phyloP scores from a whole-genome alignment of 2,329 filamentous ascomycete species.

The Neonectria faginata region DNA sequence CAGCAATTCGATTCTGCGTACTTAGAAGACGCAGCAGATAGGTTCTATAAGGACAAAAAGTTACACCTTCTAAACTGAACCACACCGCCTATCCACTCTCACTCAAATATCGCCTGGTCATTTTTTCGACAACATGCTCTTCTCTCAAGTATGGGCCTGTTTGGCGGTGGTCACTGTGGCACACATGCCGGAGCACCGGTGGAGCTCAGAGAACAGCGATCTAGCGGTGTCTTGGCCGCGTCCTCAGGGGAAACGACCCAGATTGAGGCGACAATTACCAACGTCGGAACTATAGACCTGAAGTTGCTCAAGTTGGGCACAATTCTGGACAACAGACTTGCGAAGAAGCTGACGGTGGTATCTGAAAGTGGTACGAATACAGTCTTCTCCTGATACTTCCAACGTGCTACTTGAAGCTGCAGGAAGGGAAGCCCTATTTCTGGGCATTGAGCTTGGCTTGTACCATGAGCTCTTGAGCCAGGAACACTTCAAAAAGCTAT shows the following conservation, averaged over 20 bases:
- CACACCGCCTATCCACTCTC: neutral
- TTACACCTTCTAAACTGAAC: neutral
- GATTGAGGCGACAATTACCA: slow-evolving; percentile 26
- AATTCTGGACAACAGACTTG: slow-evolving; percentile 31
- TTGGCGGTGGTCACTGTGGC: neutral
- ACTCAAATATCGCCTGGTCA: neutral
- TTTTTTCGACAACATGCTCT: neutral
- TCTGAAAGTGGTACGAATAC: slow-evolving; percentile 16
- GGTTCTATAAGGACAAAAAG: neutral
- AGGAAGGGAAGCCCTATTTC: slow-evolving; percentile 25
- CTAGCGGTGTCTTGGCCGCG: slow-evolving; percentile 1
- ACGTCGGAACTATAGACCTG: slow-evolving; percentile 16
- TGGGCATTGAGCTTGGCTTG: slow-evolving; percentile 30
- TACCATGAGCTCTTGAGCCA: slow-evolving; percentile 30
- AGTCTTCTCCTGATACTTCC: neutral
- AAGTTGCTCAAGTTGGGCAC: slow-evolving; percentile 30
- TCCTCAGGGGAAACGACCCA: slow-evolving; percentile 10
- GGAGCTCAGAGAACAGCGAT: neutral
- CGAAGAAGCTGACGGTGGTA: slow-evolving; percentile 28
- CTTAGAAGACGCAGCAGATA: neutral
- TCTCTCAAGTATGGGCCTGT: slow-evolving; percentile 5
- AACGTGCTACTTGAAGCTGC: neutral
- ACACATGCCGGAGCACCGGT: neutral
- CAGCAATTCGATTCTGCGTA: neutral
- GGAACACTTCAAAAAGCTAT: slow-evolving; percentile 25